Evolutionary conservation across 208 protist species (phyloP).

Genomic region (Leishmania major): DNA sequence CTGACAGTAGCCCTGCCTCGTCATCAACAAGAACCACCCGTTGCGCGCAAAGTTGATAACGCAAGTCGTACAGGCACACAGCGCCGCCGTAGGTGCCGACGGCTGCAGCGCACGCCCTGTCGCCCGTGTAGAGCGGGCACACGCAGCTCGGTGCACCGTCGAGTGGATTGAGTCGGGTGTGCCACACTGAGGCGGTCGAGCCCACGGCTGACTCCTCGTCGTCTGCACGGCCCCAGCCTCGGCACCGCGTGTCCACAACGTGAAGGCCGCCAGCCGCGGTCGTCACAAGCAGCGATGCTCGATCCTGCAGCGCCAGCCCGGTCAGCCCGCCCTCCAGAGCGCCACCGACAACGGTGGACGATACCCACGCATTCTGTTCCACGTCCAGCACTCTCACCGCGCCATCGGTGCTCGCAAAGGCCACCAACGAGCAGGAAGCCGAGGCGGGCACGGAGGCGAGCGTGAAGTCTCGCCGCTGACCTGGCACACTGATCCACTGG

Average conservation of each 20-base stretch:
- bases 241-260: constrained; percentile 32
- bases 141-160: constrained; percentile 48
- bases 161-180: constrained; percentile 17
- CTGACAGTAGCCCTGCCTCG: too few species aligned
- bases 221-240: neutral
- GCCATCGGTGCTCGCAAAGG: constrained; percentile 57
- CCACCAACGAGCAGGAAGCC: constrained; percentile 13
- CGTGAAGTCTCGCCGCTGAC: neutral
- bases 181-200: constrained; percentile 37
- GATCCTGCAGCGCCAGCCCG: constrained; percentile 27
- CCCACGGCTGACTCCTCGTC: neutral
- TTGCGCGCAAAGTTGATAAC: constrained; percentile 52
- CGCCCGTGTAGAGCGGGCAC: constrained; percentile 37
- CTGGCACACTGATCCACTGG: constrained; percentile 24
- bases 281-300: constrained; percentile 38
- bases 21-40: constrained; percentile 1
- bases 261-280: constrained; percentile 43
- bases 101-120: constrained; percentile 37
- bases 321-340: constrained; percentile 39
- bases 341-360: constrained; percentile 6
- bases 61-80: constrained; percentile 73
- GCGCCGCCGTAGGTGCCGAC: constrained; percentile 46
- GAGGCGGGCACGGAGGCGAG: neutral
- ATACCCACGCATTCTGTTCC: constrained; percentile 33
- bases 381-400: constrained; percentile 44